A percentile compares a stretch with the other conserved stretches of the same genome.
Evolutionary conservation across 306 rosid species (phyloP).

Genomic region (Nissolia schottii): DNA sequence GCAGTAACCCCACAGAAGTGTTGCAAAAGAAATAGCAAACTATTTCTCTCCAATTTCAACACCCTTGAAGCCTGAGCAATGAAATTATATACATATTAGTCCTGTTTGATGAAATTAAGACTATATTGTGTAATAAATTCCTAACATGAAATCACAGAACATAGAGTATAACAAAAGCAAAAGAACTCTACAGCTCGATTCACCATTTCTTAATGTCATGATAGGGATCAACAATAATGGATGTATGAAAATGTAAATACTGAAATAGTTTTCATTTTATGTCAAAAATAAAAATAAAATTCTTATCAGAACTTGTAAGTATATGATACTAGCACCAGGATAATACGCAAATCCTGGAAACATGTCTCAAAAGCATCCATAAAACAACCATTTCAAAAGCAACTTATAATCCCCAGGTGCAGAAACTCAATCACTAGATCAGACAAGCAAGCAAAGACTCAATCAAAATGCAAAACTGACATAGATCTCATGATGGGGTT

Average conservation of each 20-base stretch:
- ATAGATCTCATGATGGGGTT: background rate
- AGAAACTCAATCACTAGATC: constrained; percentile 2
- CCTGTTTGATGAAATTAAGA: background rate
- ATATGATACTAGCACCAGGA: background rate
- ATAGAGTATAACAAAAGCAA: constrained; percentile 1
- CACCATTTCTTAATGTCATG: background rate
- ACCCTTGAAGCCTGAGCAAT: constrained; percentile 82
- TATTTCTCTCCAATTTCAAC: constrained; percentile 75
- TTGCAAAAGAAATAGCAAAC: constrained; percentile 78
- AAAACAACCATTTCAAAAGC: constrained; percentile 17
- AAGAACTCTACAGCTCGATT: background rate
- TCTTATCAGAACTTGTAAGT: background rate
- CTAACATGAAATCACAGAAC: background rate
- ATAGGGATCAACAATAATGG: background rate
- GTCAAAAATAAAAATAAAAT: constrained; percentile 1
- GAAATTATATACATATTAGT: constrained; percentile 5
- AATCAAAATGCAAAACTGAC: constrained; percentile 1
- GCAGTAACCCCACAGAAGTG: constrained; percentile 80
- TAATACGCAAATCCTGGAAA: constrained; percentile 4
- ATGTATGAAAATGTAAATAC: constrained; percentile 1
- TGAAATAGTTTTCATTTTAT: constrained; percentile 13
- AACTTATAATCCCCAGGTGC: background rate
- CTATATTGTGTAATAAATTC: background rate
- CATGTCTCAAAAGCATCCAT: constrained; percentile 2
- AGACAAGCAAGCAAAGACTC: constrained; percentile 8